Percentiles rank a stretch among this genome's conserved stretches.
These are phyloP conservation scores for Colletotrichum nymphaeae DNA, from an alignment of 2,329 filamentous ascomycete species.

Conservation along the genomic window DNA sequence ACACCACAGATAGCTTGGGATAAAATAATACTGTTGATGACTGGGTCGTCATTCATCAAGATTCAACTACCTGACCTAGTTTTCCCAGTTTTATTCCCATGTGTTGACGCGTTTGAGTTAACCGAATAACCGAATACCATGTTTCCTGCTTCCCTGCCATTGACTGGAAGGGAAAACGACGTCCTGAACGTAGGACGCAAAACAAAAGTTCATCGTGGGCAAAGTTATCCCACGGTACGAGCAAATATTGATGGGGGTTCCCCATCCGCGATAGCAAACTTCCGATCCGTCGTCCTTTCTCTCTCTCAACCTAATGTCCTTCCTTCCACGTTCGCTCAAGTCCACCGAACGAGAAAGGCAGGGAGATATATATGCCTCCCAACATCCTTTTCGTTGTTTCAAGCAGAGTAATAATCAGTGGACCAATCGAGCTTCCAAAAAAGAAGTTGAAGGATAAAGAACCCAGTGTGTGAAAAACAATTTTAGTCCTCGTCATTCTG, in stretches of 20 bases:
- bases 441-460: background rate
- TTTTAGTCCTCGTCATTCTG: conserved; percentile 63
- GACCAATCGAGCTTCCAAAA: background rate
- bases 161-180: background rate
- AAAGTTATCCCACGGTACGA: background rate
- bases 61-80: conserved; percentile 3
- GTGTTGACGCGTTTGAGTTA: background rate
- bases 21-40: conserved; percentile 27
- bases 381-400: background rate
- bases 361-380: background rate
- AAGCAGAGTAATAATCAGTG: background rate
- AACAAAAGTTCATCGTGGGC: background rate
- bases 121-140: background rate
- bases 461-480: too few relatives aligned
- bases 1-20: background rate
- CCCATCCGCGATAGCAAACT: background rate
- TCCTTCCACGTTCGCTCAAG: background rate
- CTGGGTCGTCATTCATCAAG: conserved; percentile 17
- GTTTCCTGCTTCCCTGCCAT: background rate
- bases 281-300: background rate
- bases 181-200: background rate
- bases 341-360: background rate
- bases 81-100: background rate
- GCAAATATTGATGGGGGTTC: background rate
- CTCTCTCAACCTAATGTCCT: background rate